Evolutionary conservation across 164 flowering plant genomes (phyloP).

Genomic region (Vitis riparia): DNA sequence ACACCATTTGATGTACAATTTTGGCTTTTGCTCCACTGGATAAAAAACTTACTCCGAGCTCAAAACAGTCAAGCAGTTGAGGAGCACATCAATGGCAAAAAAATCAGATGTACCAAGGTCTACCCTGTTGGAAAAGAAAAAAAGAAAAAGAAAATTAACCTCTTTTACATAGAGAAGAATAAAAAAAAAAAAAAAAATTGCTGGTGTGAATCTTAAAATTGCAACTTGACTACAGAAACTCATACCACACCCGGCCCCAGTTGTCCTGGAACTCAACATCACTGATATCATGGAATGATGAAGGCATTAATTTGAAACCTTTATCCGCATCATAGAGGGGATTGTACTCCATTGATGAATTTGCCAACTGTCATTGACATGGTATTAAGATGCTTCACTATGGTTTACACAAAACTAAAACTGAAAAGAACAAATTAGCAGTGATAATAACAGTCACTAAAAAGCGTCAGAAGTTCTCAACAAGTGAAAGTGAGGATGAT

Average conservation of each 20-base stretch:
- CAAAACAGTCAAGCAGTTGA: constrained; percentile 81
- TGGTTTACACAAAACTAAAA: neutral
- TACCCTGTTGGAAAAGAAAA: constrained; percentile 57
- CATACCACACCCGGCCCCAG: constrained; percentile 92
- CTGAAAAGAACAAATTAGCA: neutral
- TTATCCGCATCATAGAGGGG: constrained; percentile 78
- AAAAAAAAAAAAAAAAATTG: no score
- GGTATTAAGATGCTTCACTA: no score
- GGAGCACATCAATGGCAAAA: constrained; percentile 85
- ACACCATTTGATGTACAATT: neutral
- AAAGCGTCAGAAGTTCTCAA: neutral
- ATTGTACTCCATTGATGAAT: constrained; percentile 63
- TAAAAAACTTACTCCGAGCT: constrained; percentile 71
- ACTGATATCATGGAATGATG: constrained; percentile 91
- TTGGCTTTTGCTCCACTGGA: no score
- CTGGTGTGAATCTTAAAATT: no score
- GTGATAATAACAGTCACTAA: no score
- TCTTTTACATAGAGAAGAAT: no score
- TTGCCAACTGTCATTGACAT: constrained; percentile 54
- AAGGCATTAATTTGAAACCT: constrained; percentile 74
- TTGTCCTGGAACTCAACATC: constrained; percentile 94
- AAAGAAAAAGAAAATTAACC: neutral
- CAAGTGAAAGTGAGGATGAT: neutral
- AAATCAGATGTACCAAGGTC: constrained; percentile 91
- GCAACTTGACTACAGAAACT: neutral